Base-by-base conservation (phyloP, 345 rosid genomes). In the Mangifera indica region DNA sequence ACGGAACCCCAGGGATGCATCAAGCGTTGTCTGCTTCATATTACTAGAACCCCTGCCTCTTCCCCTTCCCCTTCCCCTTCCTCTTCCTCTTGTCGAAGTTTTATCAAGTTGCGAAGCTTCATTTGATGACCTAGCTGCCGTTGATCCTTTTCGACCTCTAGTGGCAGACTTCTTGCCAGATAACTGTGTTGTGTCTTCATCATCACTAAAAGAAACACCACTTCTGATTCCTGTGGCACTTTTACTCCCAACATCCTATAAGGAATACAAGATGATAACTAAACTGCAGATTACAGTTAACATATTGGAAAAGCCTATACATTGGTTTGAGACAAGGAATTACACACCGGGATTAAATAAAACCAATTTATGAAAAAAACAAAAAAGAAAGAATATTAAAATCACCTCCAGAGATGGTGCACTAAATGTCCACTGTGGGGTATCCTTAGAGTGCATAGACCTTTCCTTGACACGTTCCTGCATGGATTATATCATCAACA, bases 391-490 rank as follows among this genome's bases (percentile, higher is more conserved):
- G 26, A 40, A 34, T 54, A 45, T 21, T 66, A 60, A 37, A 46
- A 63, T 77, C 75, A 94, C 98, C 93, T 84, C 89, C 73, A 78
- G 69, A 44, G 91, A 80, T 70, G 77, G 84, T 68, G 81, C 83
- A 80, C 82, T 76, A 21, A 91, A 83, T 75, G 87, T 69, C 45
- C 78, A 78, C 66, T 74, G 83, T 63, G 86, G 79, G 75, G 84
- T 71, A 78, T 86, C 93, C 80, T 74, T 83, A 10, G 97, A 81
- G 21, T 55, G 85, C 63, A 83, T 48, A 80, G 97, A 79, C 80
- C 97, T 87, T 78, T 87, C 95, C 82, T 92, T 89, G 77, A 94
- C 82, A 54, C 97, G 98, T 71, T 89, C 93, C 98, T 94, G 83
- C 49, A 79, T 60, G 49, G 60, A 72, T 37, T 57, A 74, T 20